Percentiles rank a stretch among this genome's conserved stretches.
Evolutionary conservation across 108 stramenopile species (phyloP).

Genomic region (Skeletonema marinoi): DNA sequence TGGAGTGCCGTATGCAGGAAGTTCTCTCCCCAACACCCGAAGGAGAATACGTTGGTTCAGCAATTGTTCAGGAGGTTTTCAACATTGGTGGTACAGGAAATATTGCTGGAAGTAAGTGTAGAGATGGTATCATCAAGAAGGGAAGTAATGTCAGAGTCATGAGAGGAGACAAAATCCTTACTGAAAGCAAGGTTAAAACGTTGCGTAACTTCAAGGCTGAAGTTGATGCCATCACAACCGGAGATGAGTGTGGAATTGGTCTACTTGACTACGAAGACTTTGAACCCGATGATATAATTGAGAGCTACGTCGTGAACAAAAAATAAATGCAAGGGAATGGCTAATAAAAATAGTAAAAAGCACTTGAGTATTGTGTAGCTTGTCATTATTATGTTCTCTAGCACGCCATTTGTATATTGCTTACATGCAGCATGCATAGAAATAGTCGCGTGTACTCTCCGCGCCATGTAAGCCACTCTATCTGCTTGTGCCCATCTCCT

Average conservation of each 20-base stretch:
- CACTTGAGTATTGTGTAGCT: not conserved
- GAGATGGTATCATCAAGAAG: constrained; percentile 85
- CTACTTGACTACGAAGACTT: constrained; percentile 91
- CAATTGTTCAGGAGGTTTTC: constrained; percentile 92
- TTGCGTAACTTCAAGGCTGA: constrained; percentile 95
- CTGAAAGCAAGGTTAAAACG: constrained; percentile 82
- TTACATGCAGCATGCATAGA: too few relatives aligned
- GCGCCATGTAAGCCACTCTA: too few relatives aligned
- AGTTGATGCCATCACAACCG: constrained; percentile 83
- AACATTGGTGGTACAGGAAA: constrained; percentile 94
- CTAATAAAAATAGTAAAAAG: not conserved
- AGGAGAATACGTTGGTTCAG: constrained; percentile 91
- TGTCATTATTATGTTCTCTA: not conserved
- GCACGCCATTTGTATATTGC: too few relatives aligned
- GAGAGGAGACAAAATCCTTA: constrained; percentile 92
- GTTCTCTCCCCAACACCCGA: constrained; percentile 92
- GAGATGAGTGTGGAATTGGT: constrained; percentile 96
- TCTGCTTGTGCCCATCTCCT: too few relatives aligned
- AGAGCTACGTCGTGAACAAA: constrained; percentile 89
- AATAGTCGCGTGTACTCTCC: too few relatives aligned
- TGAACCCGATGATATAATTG: constrained; percentile 92
- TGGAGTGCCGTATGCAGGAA: constrained; percentile 91
- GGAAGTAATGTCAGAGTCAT: constrained; percentile 92
- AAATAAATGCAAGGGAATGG: constrained; percentile 14
- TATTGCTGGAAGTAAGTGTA: constrained; percentile 94